Base-by-base conservation (phyloP, 331 rosid species). In the Dryas integrifolia region DNA sequence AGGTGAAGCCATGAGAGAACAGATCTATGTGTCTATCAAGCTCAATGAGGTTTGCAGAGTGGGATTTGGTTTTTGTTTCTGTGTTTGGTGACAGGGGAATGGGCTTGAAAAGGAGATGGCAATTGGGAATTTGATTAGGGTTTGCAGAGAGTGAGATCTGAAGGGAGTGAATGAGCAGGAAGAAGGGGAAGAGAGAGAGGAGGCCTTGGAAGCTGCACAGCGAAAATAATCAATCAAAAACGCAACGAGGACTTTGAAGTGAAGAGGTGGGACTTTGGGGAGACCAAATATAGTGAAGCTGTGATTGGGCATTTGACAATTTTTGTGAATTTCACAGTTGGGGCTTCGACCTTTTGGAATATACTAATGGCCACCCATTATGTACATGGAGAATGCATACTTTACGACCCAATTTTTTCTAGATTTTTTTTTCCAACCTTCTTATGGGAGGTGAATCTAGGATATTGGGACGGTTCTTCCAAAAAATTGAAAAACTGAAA, bases 1-100 rank as follows among this genome's bases (percentile, higher is more conserved):
- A 72, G 96, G 65, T 56, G 95, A 74, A 56, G 98, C 84, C 97
- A 88, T 90, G 79, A 76, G 73, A 52, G 80, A 51, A 38, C 49
- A 30, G 75, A 58, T 70, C 61, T 56, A 61, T 58, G 26, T n/a
- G 35, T 47, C 12, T 30, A 18, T 15, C 47, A 35, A 58, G 13
- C 38, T 46, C 46, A 39, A 38, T 38, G 67, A 3, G 40, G 11
- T 16, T 39, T 7, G n/a, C 6, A 58, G n/a, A 16, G 46, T 13
- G 49, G 56, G 53, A 43, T 62, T 73, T 40, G 70, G 24, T 4
- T 11, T 38, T 39, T 41, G 18, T 11, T 3, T 18, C 6, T 43
- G 1, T 39, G 39, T 5, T 9, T 14, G 16, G 76, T 78, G 18
- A 43, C 7, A 39, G 41, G 16, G 62, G 44, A 14, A 57, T 4